Evolutionary conservation across 306 rosid genomes (phyloP), one percentile per base, ranked within the genome.

Genomic region (Rosa persica): DNA sequence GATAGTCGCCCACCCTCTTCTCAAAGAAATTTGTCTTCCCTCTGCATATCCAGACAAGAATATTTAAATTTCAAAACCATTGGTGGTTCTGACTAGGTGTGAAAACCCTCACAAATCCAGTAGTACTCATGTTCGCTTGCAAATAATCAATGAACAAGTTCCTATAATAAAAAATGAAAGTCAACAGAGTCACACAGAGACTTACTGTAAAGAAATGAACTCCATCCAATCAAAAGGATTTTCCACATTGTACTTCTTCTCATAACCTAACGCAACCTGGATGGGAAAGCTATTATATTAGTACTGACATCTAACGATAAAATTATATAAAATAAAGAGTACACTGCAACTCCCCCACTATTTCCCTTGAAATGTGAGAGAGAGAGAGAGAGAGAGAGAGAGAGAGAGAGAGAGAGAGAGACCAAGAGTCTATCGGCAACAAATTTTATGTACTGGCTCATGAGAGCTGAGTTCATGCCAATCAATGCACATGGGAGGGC

Each of bases 161-260:
- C 22, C 5, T 34, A 55, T 46, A 52, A 34, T 13, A 58, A 44
- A 22, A 66, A 69, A 40, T 25, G 74, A 40, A 43, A 48, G 68
- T 38, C 69, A 34, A 36, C 15, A 42, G 1, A 16, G 36, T 22
- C 20, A 13, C 62, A 60, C 62, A 54, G 77, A 73, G 80, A 89
- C 97, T 90, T 84, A 93, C 98, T 90, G 96, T 83, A 93, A 85
- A 46, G 98, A 93, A 79, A 93, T 93, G 66, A 92, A 92, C 84
- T 93, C 97, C 98, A 93, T 93, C 94, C 96, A 93, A 74, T 91
- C 98, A 62, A 93, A 93, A 72, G 98, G 98, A 83, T 93, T 93
- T 80, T 90, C 87, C 75, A 84, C 93, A 38, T 88, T 90, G 91
- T 90, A 92, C 81, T 84, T 93, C 79, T 48, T 91, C 78, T 83